Conservation (phyloP, 768 basidiomycete species). For the Mycena galericulata region DNA sequence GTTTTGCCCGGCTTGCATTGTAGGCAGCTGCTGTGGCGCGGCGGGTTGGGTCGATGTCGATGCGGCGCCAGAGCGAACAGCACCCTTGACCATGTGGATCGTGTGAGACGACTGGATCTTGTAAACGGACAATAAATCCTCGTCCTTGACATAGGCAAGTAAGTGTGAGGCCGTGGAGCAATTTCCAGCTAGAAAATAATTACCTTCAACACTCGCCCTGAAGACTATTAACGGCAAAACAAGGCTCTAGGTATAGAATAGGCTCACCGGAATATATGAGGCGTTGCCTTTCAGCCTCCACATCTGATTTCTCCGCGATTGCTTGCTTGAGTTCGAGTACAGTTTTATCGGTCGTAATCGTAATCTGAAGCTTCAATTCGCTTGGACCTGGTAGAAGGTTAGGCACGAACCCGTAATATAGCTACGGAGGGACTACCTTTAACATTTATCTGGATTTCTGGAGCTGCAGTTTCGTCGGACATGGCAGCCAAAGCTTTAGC, state of each 20-base stretch:
- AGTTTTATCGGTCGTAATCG: slow-evolving; percentile 84
- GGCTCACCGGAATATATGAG: slow-evolving; percentile 90
- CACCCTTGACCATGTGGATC: slow-evolving; percentile 94
- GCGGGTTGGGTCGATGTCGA: slow-evolving; percentile 54
- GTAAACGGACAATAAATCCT: slow-evolving; percentile 84
- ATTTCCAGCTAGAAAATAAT: slow-evolving; percentile 19
- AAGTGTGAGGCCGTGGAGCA: slow-evolving; percentile 1
- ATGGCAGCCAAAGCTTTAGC: slow-evolving; percentile 51
- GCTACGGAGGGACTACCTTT: slow-evolving; percentile 60
- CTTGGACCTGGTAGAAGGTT: slow-evolving; percentile 72
- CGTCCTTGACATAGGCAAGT: slow-evolving; percentile 66
- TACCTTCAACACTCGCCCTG: slow-evolving; percentile 83
- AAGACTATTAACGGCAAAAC: background rate
- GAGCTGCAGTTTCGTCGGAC: slow-evolving; percentile 56
- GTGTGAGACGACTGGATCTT: slow-evolving; percentile 93
- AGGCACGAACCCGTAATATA: background rate
- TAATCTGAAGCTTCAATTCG: slow-evolving; percentile 92
- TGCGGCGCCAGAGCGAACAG: slow-evolving; percentile 61
- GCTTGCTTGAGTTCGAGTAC: slow-evolving; percentile 92
- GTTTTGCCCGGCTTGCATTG: slow-evolving; percentile 94
- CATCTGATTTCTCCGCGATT: slow-evolving; percentile 88
- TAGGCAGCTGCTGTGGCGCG: slow-evolving; percentile 74
- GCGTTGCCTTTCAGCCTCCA: slow-evolving; percentile 87
- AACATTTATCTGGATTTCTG: slow-evolving; percentile 74
- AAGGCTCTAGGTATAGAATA: background rate